Evolutionary conservation across 352 stramenopile species (phyloP), one percentile per base, ranked within the genome.

Genomic region (Pythium coloratum): DNA sequence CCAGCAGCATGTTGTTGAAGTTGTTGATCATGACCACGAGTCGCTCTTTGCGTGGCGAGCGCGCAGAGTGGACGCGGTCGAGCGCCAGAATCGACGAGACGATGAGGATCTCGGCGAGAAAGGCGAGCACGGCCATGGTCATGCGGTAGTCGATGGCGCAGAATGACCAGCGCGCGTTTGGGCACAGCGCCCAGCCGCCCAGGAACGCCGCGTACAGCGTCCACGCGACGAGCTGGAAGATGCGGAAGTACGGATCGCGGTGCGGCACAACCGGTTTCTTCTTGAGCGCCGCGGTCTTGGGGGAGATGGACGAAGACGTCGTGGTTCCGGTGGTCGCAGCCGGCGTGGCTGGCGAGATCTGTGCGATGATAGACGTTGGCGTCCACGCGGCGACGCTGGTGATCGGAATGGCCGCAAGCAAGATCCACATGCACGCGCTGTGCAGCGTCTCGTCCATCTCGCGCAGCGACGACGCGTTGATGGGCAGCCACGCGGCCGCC

Each of bases 1-100:
- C 69, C 49, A 92, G 69, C 62, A 94, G 64, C 80, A 92, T 90
- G 71, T 95, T 93, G 72, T 90, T 92, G 63, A 88, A 93, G 76
- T 94, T 93, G 76, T 95, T 90, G 44, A 91, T 68, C 55, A 91
- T 79, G 53, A 93, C 75, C 46, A 89, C 80, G 60, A 86, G 77
- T 12, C 80, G 84, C 46, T 80, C 80, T 20, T 77, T 75, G 46
- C 73, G 70, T 6, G 70, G 60, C 36, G 78, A 63, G 8, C 6
- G 57, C 64, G 51, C 77, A 76, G 40, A 70, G 76, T 38, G 80
- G 76, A 55, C 82, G 72, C 44, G 75, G 24, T 90, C 79, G 34
- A 92, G 75, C 30, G 84, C 79, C 18, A 95, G 59, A 14, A 92
- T 72, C 13, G 87, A 94, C 53, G 87, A 94, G 34, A 94, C 84